Base-by-base conservation (phyloP, 257 asterid genomes). In the Cruciata laevipes region DNA sequence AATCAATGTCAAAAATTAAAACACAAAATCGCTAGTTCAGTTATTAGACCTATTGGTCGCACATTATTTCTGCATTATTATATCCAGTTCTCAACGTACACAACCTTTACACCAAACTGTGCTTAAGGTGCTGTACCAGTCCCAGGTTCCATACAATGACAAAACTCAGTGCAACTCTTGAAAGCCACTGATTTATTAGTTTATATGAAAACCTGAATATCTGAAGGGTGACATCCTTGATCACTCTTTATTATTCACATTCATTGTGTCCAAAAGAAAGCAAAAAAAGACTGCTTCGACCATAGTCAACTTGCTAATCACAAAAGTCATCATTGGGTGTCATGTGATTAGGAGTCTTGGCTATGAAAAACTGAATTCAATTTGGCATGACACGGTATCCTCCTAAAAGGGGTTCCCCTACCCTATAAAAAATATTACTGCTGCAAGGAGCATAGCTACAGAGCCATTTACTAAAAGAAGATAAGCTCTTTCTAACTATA, bases 1-100 rank as follows among this genome's bases (percentile, higher is more conserved):
- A 57, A 81, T 27, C 52, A 73, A 49, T 61, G 51, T 53, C 76
- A 25, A 49, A 23, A 61, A 67, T 68, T 14, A 61, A 71, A 6
- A 61, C 61, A 38, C 14, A 52, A 51, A n/a, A 59, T 14, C 5
- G 69, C 13, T 35, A 65, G 20, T 57, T 20, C 61, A 27, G 42
- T 30, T 2, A 52, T 52, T 25, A 21, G 30, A 9, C 31, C 23
- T 16, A 18, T 30, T 27, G 11, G 32, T 49, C 49, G 51, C 6
- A 25, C 61, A 32, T 12, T 25, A 33, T 13, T 37, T 65, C 42
- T 60, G 7, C 61, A 38, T 40, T 27, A 25, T 40, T 32, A 16
- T 20, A 18, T 20, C 23, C 35, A 65, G 35, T 3, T 47, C 31
- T 21, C 66, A 20, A 18, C 25, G 27, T 27, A 23, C 25, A 18